These are phyloP conservation scores for Candida caryicola DNA, from an alignment of 805 yeast genomes.

Conservation along the genomic window DNA sequence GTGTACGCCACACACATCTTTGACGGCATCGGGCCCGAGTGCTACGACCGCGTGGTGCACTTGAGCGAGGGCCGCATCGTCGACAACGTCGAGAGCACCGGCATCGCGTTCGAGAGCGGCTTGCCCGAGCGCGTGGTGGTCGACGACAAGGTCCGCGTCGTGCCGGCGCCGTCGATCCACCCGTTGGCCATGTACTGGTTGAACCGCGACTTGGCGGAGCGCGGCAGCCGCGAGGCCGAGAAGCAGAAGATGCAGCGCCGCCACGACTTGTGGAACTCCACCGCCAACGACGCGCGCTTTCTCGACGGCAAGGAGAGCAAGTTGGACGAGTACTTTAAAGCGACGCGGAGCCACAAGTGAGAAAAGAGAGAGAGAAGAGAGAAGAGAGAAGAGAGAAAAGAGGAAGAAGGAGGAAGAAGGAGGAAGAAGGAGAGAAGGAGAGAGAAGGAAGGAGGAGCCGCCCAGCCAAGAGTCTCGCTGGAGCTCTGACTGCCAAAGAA, in stretches of 20 bases:
- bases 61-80: conserved; percentile 61
- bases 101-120: conserved; percentile 30
- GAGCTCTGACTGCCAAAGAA: too few species aligned
- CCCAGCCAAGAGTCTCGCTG: too few species aligned
- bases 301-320: conserved; percentile 46
- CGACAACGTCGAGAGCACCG: conserved; percentile 31
- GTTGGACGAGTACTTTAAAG: conserved; percentile 48
- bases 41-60: conserved; percentile 87
- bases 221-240: conserved; percentile 56
- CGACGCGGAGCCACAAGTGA: conserved; percentile 39
- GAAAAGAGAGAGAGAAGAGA: not conserved
- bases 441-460: too few species aligned
- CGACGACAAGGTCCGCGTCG: conserved; percentile 30
- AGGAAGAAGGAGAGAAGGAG: too few species aligned
- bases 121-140: conserved; percentile 23
- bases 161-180: conserved; percentile 54
- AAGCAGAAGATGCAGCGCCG: conserved; percentile 36
- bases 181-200: conserved; percentile 76
- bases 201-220: conserved; percentile 44
- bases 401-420: too few species aligned
- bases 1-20: conserved; percentile 95
- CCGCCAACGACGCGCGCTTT: conserved; percentile 30
- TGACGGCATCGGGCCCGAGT: conserved; percentile 78
- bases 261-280: conserved; percentile 55
- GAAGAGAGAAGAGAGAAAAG: not conserved